Evolutionary conservation across 345 rosid genomes (phyloP), one percentile per base, ranked within the genome.

Genomic region (Eucalyptus tenuipes): DNA sequence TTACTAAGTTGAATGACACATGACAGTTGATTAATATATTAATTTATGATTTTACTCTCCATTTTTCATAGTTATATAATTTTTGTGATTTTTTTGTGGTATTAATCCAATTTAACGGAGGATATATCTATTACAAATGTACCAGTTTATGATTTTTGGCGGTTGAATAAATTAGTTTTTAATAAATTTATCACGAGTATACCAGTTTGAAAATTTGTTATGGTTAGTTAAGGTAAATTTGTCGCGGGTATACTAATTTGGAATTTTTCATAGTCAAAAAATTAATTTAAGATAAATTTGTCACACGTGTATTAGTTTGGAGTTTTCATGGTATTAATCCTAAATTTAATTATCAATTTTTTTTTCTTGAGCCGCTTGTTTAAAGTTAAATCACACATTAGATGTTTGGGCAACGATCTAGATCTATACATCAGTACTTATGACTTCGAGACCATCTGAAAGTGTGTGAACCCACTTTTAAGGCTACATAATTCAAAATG

Each of bases 61-160:
- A 18, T 52, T 52, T 52, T 0, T 52, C 24, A 52, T 0, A 17
- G 7, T 18, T 1, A 18, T 52, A 3, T 44, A 44, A 44, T 44
- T 44, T 7, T 44, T 44, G 3, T 44, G 45, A 44, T 44, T 44
- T 44, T 44, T 44, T 44, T 44, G 45, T 44, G 0, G 8, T 42
- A 42, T 42, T 42, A 42, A 42, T 50, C 55, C 1, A 52, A 52
- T 17, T 50, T 50, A 50, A 50, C 2, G n/a, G n/a, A 0, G 0
- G 17, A 7, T 50, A 52, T 52, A 52, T 52, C 17, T 52, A 4
- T 52, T 52, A 52, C 4, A 52, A 52, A 52, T 52, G 0, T 52
- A 18, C 1, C 0, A 1, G 2, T 50, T 50, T 50, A 50, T 0
- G 2, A 0, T 3, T 52, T 52, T 52, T 52, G 0, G 0, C 4